These are phyloP conservation scores for Tetrastigma voinierianum DNA, from an alignment of 164 flowering plant species.

Conservation along the genomic window DNA sequence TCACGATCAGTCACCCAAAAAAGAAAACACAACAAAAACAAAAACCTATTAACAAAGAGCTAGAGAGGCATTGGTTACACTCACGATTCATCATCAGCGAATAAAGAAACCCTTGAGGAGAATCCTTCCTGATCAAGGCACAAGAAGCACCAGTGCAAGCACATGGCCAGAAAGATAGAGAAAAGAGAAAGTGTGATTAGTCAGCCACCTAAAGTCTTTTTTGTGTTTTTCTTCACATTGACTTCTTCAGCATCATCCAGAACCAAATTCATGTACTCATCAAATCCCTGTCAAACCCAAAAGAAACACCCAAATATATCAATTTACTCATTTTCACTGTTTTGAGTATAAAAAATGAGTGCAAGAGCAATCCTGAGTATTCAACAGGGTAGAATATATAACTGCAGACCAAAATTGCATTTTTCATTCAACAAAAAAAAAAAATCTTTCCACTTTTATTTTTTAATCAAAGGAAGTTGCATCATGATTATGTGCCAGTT, in stretches of 20 bases:
- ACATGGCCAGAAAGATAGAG: background rate
- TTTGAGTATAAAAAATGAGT: too few relatives aligned
- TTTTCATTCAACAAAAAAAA: too few relatives aligned
- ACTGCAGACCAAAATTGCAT: too few relatives aligned
- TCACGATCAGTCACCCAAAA: background rate
- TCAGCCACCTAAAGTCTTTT: constrained; percentile 51
- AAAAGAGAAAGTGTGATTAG: too few relatives aligned
- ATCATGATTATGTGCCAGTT: too few relatives aligned
- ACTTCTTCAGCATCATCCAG: constrained; percentile 91
- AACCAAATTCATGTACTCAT: constrained; percentile 94
- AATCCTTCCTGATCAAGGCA: constrained; percentile 52
- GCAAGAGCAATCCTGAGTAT: too few relatives aligned
- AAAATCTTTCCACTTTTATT: too few relatives aligned
- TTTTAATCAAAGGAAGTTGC: too few relatives aligned
- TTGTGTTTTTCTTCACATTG: constrained; percentile 63
- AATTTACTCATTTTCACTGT: too few relatives aligned
- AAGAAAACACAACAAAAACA: background rate
- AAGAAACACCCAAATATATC: background rate
- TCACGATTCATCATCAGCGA: constrained; percentile 73
- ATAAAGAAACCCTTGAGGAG: constrained; percentile 74
- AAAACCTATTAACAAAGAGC: background rate
- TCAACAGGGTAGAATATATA: too few relatives aligned
- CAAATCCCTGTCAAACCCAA: constrained; percentile 60
- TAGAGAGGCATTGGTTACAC: constrained; percentile 16
- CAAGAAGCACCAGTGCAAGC: background rate